These are phyloP conservation scores for Trebouxia sp. DNA, from an alignment of 139 green algal species.

Conservation along the genomic window DNA sequence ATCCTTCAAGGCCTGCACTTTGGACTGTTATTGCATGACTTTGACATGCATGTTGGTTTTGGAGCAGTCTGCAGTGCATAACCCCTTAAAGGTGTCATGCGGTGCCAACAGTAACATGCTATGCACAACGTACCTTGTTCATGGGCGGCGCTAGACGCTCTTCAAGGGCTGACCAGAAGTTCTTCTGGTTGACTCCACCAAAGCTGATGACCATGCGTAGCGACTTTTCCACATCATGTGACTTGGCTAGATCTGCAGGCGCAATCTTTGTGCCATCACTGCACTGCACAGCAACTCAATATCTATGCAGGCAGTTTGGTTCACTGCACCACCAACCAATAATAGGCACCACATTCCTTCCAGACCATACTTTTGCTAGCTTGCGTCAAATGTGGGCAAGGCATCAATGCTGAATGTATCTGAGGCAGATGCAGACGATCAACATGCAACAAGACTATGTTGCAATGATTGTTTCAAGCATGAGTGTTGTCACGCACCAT, in stretches of 20 bases:
- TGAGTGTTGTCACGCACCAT: neutral
- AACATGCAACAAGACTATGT: too few species aligned
- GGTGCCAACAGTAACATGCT: too few species aligned
- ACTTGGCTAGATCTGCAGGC: constrained; percentile 45
- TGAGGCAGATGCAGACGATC: too few species aligned
- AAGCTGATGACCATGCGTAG: constrained; percentile 71
- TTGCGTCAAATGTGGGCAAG: too few species aligned
- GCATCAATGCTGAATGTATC: too few species aligned
- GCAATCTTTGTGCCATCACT: neutral
- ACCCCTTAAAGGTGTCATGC: too few species aligned
- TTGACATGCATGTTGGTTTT: too few species aligned
- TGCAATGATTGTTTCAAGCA: too few species aligned
- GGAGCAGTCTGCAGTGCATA: too few species aligned
- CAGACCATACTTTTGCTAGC: too few species aligned
- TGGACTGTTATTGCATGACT: too few species aligned
- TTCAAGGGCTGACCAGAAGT: constrained; percentile 61
- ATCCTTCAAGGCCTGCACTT: too few species aligned
- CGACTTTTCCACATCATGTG: constrained; percentile 54
- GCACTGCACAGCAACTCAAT: neutral
- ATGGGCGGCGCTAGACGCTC: constrained; percentile 36
- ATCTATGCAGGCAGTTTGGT: neutral
- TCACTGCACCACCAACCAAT: neutral
- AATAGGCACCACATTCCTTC: neutral
- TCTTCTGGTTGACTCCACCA: constrained; percentile 48
- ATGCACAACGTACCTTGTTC: constrained; percentile 17